Evolutionary conservation across 2,329 filamentous ascomycete species (phyloP).

Genomic region (Nothophoma quercina): DNA sequence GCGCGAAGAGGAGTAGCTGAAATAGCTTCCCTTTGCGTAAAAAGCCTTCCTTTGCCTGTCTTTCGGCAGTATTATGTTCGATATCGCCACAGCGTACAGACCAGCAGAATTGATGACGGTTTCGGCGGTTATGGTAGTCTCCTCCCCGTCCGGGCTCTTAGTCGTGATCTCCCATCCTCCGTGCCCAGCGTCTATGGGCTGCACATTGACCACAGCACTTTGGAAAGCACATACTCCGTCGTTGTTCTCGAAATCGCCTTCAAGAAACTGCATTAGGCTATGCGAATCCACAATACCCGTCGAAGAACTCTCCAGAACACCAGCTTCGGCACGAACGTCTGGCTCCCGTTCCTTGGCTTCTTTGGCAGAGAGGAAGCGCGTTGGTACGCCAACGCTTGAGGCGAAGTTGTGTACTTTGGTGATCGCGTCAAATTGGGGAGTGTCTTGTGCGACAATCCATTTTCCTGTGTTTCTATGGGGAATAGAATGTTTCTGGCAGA

Average conservation of each 20-base stretch:
- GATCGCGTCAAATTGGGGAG: constrained; percentile 70
- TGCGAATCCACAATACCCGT: constrained; percentile 95
- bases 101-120: constrained; percentile 87
- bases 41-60: constrained; percentile 67
- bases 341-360: constrained; percentile 75
- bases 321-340: constrained; percentile 73
- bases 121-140: constrained; percentile 71
- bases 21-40: constrained; percentile 97
- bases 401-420: constrained; percentile 64
- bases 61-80: constrained; percentile 78
- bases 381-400: constrained; percentile 68
- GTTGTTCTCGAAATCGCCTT: constrained; percentile 76
- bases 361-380: constrained; percentile 69
- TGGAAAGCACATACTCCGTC: constrained; percentile 78
- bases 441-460: constrained; percentile 92
- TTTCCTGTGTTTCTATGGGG: constrained; percentile 81
- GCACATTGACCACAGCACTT: constrained; percentile 69
- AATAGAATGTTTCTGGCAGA: constrained; percentile 74
- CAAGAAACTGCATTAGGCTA: constrained; percentile 79
- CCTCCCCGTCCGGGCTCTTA: constrained; percentile 49
- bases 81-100: constrained; percentile 75
- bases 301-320: constrained; percentile 81
- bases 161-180: constrained; percentile 75
- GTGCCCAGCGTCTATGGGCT: constrained; percentile 60
- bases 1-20: constrained; percentile 73